phyloP scores from a whole-genome alignment of 192 early-diverging fungal species.

The Coemansia sp. region DNA sequence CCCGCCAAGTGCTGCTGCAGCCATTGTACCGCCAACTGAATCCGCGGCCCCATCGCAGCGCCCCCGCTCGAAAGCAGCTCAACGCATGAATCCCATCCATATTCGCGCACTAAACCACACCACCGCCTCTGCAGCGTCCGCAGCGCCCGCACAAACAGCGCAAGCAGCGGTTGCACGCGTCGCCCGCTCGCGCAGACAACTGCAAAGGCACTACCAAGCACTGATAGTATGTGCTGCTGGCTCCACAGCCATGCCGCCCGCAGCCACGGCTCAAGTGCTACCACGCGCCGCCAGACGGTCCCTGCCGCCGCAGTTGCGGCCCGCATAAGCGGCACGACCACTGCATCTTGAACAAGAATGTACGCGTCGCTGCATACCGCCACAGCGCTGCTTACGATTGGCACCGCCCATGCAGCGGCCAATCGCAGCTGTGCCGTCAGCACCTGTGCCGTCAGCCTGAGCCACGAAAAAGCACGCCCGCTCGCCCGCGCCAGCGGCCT shows the following conservation, averaged over 20 bases:
- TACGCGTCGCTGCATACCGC: not conserved
- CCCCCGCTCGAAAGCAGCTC: not conserved
- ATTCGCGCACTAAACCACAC: not conserved
- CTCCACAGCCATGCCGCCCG: not conserved
- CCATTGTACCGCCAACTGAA: not conserved
- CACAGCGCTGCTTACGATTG: not conserved
- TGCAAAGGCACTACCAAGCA: not conserved
- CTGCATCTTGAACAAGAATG: not conserved
- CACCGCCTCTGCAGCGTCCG: not conserved
- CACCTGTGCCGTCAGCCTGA: not conserved
- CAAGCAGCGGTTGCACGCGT: not conserved
- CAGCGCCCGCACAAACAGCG: not conserved
- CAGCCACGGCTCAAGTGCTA: not conserved
- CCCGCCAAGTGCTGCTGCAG: not conserved
- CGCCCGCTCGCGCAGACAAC: not conserved
- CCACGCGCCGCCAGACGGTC: not conserved
- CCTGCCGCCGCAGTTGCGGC: not conserved
- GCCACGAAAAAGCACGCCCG: not conserved
- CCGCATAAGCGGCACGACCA: not conserved
- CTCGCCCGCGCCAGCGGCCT: not conserved
- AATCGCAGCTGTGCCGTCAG: not conserved
- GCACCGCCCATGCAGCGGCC: not conserved
- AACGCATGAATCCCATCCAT: not conserved
- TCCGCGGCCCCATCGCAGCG: not conserved
- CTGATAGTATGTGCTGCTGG: not conserved